Evolutionary conservation across 805 yeast species (phyloP).

Genomic region (Priceomyces castillae): DNA sequence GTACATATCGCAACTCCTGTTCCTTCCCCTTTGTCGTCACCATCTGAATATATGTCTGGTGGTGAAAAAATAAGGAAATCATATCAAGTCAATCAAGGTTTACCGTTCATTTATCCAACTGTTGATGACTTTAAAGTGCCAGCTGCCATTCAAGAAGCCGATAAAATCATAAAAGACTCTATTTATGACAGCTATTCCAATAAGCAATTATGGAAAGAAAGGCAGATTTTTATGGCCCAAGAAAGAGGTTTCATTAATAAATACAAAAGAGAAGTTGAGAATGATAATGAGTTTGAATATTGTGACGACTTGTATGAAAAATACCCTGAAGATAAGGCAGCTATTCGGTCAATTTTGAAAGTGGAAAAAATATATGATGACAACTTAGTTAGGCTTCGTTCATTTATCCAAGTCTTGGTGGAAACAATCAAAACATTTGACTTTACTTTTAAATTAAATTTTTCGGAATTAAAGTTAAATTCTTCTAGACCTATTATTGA

Average conservation of each 20-base stretch:
- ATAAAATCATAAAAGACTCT: constrained; percentile 59
- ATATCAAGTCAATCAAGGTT: constrained; percentile 63
- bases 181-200: constrained; percentile 65
- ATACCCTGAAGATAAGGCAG: constrained; percentile 34
- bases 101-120: constrained; percentile 65
- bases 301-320: constrained; percentile 19
- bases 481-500: constrained; percentile 27
- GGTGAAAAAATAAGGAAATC: constrained; percentile 51
- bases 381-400: constrained; percentile 54
- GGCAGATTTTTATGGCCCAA: constrained; percentile 66
- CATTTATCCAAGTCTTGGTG: constrained; percentile 61
- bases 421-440: constrained; percentile 60
- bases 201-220: constrained; percentile 68
- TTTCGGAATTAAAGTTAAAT: constrained; percentile 35
- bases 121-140: constrained; percentile 51
- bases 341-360: constrained; percentile 44
- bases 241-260: constrained; percentile 55
- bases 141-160: constrained; percentile 74
- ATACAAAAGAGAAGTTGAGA: constrained; percentile 11
- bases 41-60: constrained; percentile 45
- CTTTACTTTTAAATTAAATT: constrained; percentile 32
- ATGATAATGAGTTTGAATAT: constrained; percentile 28
- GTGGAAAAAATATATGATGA: constrained; percentile 60
- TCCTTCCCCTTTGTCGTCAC: constrained; percentile 68
- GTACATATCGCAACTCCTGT: constrained; percentile 84